Conservation (phyloP, 257 asterid species). For the Solanum tarapatanum region DNA sequence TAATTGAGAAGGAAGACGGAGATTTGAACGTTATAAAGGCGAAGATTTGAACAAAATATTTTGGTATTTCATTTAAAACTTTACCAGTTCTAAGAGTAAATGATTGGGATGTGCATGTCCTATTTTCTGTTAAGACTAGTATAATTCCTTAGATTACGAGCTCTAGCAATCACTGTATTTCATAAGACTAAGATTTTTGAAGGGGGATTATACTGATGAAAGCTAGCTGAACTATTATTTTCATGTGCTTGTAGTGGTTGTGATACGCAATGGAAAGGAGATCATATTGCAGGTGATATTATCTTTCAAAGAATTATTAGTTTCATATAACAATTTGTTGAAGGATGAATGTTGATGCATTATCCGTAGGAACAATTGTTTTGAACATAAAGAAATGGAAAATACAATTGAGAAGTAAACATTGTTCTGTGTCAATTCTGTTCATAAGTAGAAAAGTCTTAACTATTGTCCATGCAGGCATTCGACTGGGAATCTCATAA, state of each 20-base stretch:
- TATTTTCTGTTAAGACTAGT: neutral
- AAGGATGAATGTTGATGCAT: neutral
- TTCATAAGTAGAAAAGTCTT: neutral
- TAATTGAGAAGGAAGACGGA: neutral
- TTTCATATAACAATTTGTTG: neutral
- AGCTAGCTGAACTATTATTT: constrained; percentile 4
- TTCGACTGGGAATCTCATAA: constrained; percentile 96
- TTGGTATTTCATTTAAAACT: neutral
- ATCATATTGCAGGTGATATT: constrained; percentile 67
- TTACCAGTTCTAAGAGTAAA: neutral
- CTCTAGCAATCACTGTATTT: neutral
- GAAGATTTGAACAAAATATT: neutral
- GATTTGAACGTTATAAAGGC: neutral
- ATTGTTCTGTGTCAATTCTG: neutral
- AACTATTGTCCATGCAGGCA: constrained; percentile 46
- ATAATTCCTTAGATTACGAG: neutral
- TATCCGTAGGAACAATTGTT: neutral
- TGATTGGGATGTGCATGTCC: neutral
- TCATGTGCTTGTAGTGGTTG: constrained; percentile 42
- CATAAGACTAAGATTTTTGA: neutral
- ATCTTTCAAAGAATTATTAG: neutral
- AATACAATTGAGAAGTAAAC: neutral
- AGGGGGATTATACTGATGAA: neutral
- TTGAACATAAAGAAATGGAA: neutral
- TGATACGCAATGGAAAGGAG: constrained; percentile 65